Percentiles rank a stretch among this genome's conserved stretches.
Conservation (phyloP, 192 early-diverging fungal genomes). For the Coemansia sp. region DNA sequence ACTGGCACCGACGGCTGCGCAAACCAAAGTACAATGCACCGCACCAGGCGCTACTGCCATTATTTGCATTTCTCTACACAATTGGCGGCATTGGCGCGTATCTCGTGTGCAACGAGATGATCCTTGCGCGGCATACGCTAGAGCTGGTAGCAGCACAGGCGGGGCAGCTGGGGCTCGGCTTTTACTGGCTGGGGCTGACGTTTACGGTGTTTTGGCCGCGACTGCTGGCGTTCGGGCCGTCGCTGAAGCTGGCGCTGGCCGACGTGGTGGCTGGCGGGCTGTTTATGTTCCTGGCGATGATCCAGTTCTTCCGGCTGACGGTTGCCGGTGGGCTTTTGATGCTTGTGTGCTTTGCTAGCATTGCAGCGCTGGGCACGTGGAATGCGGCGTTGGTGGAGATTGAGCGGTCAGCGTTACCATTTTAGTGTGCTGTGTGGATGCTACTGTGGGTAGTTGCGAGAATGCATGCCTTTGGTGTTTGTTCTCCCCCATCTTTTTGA, state of each 20-base stretch:
- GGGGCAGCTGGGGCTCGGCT: conserved; percentile 39
- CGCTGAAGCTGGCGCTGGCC: conserved; percentile 31
- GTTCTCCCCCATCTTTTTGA: no score
- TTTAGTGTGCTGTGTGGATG: no score
- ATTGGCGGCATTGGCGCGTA: conserved; percentile 36
- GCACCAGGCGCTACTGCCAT: conserved; percentile 25
- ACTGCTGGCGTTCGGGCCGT: conserved; percentile 30
- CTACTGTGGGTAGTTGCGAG: no score
- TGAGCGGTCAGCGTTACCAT: neutral
- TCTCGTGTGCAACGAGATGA: conserved; percentile 35
- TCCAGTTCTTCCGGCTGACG: conserved; percentile 43
- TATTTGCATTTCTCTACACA: conserved; percentile 20
- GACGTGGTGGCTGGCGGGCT: conserved; percentile 22
- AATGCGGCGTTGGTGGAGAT: conserved; percentile 37
- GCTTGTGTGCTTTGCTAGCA: conserved; percentile 23
- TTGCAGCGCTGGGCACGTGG: conserved; percentile 29
- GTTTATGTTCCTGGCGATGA: conserved; percentile 31
- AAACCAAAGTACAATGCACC: conserved; percentile 42
- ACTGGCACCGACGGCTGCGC: conserved; percentile 40
- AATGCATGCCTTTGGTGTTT: no score
- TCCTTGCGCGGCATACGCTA: conserved; percentile 18
- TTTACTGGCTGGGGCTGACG: conserved; percentile 46
- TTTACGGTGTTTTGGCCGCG: conserved; percentile 44
- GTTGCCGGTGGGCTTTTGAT: conserved; percentile 30
- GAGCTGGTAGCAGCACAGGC: conserved; percentile 31